Conservation (phyloP, 208 protist species). For the Spironucleus salmonicida region DNA sequence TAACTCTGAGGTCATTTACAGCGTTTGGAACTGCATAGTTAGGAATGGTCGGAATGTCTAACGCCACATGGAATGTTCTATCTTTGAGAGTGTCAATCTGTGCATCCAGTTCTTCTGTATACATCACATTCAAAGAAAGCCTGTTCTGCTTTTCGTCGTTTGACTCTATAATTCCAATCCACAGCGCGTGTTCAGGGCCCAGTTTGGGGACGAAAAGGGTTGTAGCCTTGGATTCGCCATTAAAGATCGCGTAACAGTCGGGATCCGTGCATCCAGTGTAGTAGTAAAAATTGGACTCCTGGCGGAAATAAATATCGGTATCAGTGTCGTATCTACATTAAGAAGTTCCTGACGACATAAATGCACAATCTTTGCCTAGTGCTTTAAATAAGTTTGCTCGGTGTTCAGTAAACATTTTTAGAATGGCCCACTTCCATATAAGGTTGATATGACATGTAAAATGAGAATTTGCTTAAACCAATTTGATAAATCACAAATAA, state of each 20-base stretch:
- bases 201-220: constrained; percentile 18
- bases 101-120: constrained; percentile 11
- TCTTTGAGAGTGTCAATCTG: too few species aligned
- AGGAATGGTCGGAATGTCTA: too few species aligned
- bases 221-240: neutral
- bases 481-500: too few species aligned
- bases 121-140: constrained; percentile 5
- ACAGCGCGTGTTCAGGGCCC: constrained; percentile 2
- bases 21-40: too few species aligned
- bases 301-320: constrained; percentile 16
- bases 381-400: neutral
- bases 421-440: too few species aligned
- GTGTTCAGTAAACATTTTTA: neutral
- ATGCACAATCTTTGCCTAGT: neutral
- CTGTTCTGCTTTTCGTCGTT: neutral
- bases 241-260: constrained; percentile 13
- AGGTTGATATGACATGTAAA: too few species aligned
- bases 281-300: constrained; percentile 36
- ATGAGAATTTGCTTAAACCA: too few species aligned
- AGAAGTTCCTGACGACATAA: neutral
- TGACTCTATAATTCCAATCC: neutral
- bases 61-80: too few species aligned
- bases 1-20: neutral
- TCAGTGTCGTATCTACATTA: constrained; percentile 25
- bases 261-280: constrained; percentile 24